Evolutionary conservation across 2,329 filamentous ascomycete species (phyloP).

Genomic region (Metarhizium album): DNA sequence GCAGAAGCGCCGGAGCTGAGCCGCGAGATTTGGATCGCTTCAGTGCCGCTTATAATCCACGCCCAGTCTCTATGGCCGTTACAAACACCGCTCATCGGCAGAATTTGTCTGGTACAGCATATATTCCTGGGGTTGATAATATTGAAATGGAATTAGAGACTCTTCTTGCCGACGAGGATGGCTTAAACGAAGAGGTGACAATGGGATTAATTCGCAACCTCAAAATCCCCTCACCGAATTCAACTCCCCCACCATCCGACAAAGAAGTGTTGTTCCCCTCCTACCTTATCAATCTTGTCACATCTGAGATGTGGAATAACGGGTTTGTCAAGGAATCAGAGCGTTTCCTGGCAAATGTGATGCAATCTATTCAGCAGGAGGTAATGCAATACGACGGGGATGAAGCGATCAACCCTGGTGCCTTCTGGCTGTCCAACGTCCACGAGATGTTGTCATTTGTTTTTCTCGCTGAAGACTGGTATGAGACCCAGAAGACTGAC

Average conservation of each 20-base stretch:
- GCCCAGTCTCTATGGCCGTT: conserved; percentile 92
- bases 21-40: conserved; percentile 79
- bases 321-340: conserved; percentile 99
- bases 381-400: conserved; percentile 99
- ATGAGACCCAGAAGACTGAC: conserved; percentile 97
- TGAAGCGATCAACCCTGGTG: conserved; percentile 90
- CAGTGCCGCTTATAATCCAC: conserved; percentile 84
- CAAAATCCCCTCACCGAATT: conserved; percentile 84
- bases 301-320: conserved; percentile 99
- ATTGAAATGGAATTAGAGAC: conserved; percentile 93
- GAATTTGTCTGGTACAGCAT: conserved; percentile 62
- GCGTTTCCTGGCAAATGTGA: conserved; percentile 95
- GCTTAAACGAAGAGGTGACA: conserved; percentile 91
- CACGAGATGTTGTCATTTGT: conserved; percentile 99
- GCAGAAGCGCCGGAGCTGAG: conserved; percentile 82
- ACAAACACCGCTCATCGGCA: conserved; percentile 56
- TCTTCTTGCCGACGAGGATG: conserved; percentile 88
- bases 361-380: conserved; percentile 99
- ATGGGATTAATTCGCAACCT: conserved; percentile 93
- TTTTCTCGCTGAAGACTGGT: conserved; percentile 98
- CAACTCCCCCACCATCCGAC: conserved; percentile 82
- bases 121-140: conserved; percentile 73
- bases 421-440: conserved; percentile 98
- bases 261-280: conserved; percentile 98
- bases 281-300: conserved; percentile 97